These are phyloP conservation scores for Platanthera zijinensis DNA, from an alignment of 106 monocot species.

Conservation along the genomic window DNA sequence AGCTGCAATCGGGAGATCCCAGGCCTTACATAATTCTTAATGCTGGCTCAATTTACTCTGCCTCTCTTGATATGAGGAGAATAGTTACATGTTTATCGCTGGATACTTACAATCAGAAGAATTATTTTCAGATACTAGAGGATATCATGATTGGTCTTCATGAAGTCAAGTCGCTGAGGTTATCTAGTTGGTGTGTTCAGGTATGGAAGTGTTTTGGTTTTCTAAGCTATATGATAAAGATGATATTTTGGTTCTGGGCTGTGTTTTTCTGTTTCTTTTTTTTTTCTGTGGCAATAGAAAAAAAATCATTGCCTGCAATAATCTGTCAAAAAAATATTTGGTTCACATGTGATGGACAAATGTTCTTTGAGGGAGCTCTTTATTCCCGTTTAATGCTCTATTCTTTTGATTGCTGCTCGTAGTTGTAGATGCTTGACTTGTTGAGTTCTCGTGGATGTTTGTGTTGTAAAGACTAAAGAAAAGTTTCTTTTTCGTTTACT, in stretches of 20 bases:
- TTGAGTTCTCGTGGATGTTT: too few species aligned
- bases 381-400: too few species aligned
- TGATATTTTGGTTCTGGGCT: background rate
- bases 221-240: background rate
- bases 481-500: too few species aligned
- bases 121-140: background rate
- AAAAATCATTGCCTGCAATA: too few species aligned
- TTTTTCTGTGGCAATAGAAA: too few species aligned
- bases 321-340: too few species aligned
- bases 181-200: slow-evolving; percentile 10
- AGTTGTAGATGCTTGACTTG: too few species aligned
- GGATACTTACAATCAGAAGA: background rate
- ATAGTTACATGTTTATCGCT: background rate
- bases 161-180: slow-evolving; percentile 1
- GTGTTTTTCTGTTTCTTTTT: background rate
- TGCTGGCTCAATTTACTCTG: background rate
- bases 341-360: too few species aligned
- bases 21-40: background rate
- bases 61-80: background rate
- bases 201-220: background rate
- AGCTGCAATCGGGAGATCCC: slow-evolving; percentile 7
- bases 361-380: too few species aligned
- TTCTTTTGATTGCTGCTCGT: too few species aligned
- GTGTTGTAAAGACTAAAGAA: too few species aligned
- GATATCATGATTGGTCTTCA: background rate